A percentile compares a stretch with the other conserved stretches of the same genome.
Evolutionary conservation across 805 yeast genomes (phyloP).

Genomic region (Ogataea paraovalis): DNA sequence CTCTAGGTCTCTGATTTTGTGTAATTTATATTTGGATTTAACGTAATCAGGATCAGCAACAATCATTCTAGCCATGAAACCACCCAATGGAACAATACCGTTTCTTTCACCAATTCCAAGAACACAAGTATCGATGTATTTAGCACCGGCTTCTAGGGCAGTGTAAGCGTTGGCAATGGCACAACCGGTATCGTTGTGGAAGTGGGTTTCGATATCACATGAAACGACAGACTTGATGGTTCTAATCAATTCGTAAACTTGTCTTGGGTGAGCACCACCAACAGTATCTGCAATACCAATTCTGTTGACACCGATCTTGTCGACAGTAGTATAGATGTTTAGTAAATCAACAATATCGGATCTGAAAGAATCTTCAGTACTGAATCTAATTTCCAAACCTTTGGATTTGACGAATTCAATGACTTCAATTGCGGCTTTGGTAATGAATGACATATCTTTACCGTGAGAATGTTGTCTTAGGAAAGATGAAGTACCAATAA

Average conservation of each 20-base stretch:
- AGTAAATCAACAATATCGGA: conserved; percentile 56
- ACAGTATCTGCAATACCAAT: conserved; percentile 64
- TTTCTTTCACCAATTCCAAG: conserved; percentile 63
- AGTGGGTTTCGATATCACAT: conserved; percentile 59
- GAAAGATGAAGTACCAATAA: conserved; percentile 57
- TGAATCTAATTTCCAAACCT: conserved; percentile 55
- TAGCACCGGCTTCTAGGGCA: conserved; percentile 61
- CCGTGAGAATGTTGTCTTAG: conserved; percentile 56
- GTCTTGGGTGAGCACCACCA: conserved; percentile 63
- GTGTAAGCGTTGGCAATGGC: conserved; percentile 62
- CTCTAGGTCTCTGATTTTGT: conserved; percentile 54
- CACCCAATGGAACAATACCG: conserved; percentile 60
- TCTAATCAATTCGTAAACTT: conserved; percentile 55
- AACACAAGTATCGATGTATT: conserved; percentile 53
- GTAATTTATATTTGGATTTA: conserved; percentile 51
- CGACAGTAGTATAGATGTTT: conserved; percentile 57
- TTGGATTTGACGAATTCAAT: conserved; percentile 58
- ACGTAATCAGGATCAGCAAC: conserved; percentile 59
- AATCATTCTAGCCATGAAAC: conserved; percentile 61
- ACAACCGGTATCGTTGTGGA: conserved; percentile 63
- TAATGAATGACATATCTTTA: conserved; percentile 57
- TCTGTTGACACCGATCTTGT: conserved; percentile 58
- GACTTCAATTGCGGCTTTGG: conserved; percentile 54
- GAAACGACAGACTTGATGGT: conserved; percentile 53
- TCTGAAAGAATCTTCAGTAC: conserved; percentile 58